Evolutionary conservation across 2,329 filamentous ascomycete species (phyloP), one percentile per base, ranked within the genome.

Genomic region (Mariannaea elegans): DNA sequence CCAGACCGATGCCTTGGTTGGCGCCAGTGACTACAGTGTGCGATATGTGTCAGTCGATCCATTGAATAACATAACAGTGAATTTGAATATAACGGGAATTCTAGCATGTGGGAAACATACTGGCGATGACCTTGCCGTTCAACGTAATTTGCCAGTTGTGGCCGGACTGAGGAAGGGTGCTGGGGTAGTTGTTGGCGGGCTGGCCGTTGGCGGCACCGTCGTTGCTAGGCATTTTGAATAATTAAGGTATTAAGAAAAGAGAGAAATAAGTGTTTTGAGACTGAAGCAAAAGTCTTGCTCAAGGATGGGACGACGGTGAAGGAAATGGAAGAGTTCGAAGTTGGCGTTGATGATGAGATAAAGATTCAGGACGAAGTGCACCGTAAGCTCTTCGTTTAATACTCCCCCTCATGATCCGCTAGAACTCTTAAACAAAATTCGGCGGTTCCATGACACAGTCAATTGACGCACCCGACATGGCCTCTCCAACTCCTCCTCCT

Each of bases 1-100:
- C 80, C 5, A 81, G 74, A 8, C 79, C 80, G 42, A 81, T 81
- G 52, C 80, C 75, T 62, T 78, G 75, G 67, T 80, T 79, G 39
- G 78, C 78, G 13, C 78, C 78, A 3, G 78, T 79, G 62, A 80
- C 76, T 68, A 61, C 41, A 9, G 32, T n/a, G n/a, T n/a, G n/a
- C n/a, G n/a, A n/a, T 14, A 9, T 7, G 10, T n/a, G 48, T 51
- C 42, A 51, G 36, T 38, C 19, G 47, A 12, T 24, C n/a, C n/a
- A 19, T 19, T 32, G 10, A 21, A 21, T 16, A 32, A 31, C 21
- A 27, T n/a, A 23, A 38, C n/a, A 23, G 13, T 32, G n/a, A n/a
- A 16, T 13, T 29, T 45, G 24, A 31, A n/a, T n/a, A 27, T 23
- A 27, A 7, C 12, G 39, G 29, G 27, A 31, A 23, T 36, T 38